phyloP scores from a whole-genome alignment of 352 stramenopile genomes.

The Phytophthora fragariae region DNA sequence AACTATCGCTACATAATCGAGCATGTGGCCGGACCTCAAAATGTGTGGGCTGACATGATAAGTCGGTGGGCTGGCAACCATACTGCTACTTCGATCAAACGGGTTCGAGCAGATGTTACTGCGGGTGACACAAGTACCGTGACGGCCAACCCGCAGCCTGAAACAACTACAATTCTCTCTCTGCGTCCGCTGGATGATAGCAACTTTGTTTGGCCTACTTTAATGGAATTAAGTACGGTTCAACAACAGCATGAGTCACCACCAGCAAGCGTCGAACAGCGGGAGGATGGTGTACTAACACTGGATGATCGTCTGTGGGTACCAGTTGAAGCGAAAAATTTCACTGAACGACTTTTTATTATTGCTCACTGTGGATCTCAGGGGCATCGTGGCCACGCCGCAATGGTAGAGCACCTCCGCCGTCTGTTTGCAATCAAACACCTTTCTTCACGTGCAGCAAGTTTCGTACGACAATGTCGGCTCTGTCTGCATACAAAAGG shows the following conservation, averaged over 20 bases:
- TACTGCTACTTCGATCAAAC: too few species aligned
- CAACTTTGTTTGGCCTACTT: slow-evolving; percentile 12
- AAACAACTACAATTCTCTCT: too few species aligned
- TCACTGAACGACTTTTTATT: slow-evolving; percentile 16
- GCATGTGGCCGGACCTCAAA: slow-evolving; percentile 6
- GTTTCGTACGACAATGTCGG: slow-evolving; percentile 2
- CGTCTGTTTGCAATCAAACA: slow-evolving; percentile 5
- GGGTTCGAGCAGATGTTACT: background rate
- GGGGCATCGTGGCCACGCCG: background rate
- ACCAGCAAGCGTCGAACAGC: background rate
- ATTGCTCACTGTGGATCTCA: slow-evolving; percentile 7
- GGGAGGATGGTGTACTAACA: background rate
- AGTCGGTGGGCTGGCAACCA: slow-evolving; percentile 14
- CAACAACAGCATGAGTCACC: background rate
- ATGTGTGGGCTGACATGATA: slow-evolving; percentile 32
- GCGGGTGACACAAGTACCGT: too few species aligned
- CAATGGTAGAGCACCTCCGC: slow-evolving; percentile 12
- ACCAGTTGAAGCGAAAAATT: background rate
- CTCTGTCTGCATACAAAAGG: slow-evolving; percentile 13
- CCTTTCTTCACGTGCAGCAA: background rate
- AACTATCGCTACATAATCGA: slow-evolving; percentile 23
- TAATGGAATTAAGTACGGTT: background rate
- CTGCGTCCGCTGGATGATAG: slow-evolving; percentile 15
- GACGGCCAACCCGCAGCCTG: too few species aligned
- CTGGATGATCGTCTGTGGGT: background rate